Conservation (phyloP, 1,139 yeast genomes). For the Candida dubliniensis region DNA sequence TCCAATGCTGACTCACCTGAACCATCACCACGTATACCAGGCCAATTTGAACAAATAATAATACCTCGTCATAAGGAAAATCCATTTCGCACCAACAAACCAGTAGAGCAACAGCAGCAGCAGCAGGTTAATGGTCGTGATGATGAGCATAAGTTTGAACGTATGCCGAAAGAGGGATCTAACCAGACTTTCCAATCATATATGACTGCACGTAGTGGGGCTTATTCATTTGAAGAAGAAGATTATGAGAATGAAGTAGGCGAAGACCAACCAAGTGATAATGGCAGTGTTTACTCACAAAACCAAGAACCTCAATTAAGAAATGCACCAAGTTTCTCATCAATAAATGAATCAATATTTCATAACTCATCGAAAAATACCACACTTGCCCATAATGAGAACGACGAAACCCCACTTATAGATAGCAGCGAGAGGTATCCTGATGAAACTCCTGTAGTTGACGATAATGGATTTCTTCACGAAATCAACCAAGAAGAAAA, state of each 20-base stretch:
- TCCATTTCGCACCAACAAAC: no score
- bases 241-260: neutral
- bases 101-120: no score
- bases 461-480: conserved; percentile 11
- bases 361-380: conserved; percentile 17
- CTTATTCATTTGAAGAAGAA: conserved; percentile 4
- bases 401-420: conserved; percentile 35
- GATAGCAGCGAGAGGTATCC: conserved; percentile 14
- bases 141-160: conserved; percentile 2
- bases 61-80: conserved; percentile 5
- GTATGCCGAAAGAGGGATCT: conserved; percentile 20
- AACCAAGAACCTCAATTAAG: conserved; percentile 1
- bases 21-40: neutral
- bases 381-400: conserved; percentile 15
- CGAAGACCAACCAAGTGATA: neutral
- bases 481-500: conserved; percentile 3
- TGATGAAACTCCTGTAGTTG: conserved; percentile 33
- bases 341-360: conserved; percentile 35
- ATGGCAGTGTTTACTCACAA: neutral
- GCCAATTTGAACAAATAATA: conserved; percentile 8
- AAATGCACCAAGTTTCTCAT: conserved; percentile 29
- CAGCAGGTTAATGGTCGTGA: neutral
- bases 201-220: conserved; percentile 23
- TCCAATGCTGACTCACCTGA: conserved; percentile 6
- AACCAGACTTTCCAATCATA: conserved; percentile 29